These are phyloP conservation scores for Penicillium verrucosum DNA, from an alignment of 2,329 filamentous ascomycete genomes.

Conservation along the genomic window DNA sequence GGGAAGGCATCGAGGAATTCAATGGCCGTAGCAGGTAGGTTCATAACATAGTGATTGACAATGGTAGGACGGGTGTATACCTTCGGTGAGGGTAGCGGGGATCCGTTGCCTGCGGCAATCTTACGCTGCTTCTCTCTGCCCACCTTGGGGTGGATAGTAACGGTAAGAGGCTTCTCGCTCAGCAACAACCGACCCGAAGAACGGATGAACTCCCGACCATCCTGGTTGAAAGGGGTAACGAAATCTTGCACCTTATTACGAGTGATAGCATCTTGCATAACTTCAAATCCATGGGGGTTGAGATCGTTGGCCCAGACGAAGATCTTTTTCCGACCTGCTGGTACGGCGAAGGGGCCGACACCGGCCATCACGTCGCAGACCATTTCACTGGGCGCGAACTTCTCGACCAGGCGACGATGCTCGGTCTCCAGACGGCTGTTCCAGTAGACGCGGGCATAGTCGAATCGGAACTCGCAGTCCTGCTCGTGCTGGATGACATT, in stretches of 20 bases:
- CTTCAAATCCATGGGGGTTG: slow-evolving; percentile 81
- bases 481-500: slow-evolving; percentile 80
- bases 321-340: slow-evolving; percentile 81
- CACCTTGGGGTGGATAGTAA: slow-evolving; percentile 50
- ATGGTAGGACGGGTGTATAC: slow-evolving; percentile 56
- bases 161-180: slow-evolving; percentile 49
- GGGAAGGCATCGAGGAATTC: slow-evolving; percentile 75
- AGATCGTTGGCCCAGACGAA: slow-evolving; percentile 98
- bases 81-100: slow-evolving; percentile 25
- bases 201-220: slow-evolving; percentile 78
- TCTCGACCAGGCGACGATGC: slow-evolving; percentile 72
- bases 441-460: slow-evolving; percentile 98
- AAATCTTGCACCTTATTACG: slow-evolving; percentile 77
- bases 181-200: slow-evolving; percentile 59
- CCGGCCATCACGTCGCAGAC: slow-evolving; percentile 97
- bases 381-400: slow-evolving; percentile 80
- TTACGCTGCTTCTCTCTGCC: slow-evolving; percentile 25
- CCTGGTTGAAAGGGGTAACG: slow-evolving; percentile 75
- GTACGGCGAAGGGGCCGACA: slow-evolving; percentile 90
- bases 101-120: slow-evolving; percentile 29
- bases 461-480: slow-evolving; percentile 82
- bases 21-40: slow-evolving; percentile 85
- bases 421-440: slow-evolving; percentile 89
- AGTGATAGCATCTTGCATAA: slow-evolving; percentile 65
- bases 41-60: slow-evolving; percentile 97